Conservation (phyloP, 345 rosid genomes). For the Geranium brycei region DNA sequence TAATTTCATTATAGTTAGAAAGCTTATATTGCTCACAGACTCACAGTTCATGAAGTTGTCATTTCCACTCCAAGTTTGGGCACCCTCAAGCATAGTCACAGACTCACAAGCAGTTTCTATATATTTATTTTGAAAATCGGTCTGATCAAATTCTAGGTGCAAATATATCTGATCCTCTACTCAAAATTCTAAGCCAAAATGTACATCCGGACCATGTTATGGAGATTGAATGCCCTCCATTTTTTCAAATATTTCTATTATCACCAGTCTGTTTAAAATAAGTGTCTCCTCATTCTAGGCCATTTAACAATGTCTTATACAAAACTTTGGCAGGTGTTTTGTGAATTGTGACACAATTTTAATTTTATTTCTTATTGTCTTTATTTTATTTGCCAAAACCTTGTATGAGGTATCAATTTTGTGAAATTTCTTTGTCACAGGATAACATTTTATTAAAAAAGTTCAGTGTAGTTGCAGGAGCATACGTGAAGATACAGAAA, state of each 20-base stretch:
- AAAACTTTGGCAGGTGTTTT: too few relatives aligned
- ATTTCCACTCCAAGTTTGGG: neutral
- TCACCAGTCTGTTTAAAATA: too few relatives aligned
- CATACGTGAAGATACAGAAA: constrained; percentile 41
- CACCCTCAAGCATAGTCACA: neutral
- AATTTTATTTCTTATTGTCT: neutral
- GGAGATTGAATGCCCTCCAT: too few relatives aligned
- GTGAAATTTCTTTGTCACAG: constrained; percentile 1
- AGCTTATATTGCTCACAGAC: neutral
- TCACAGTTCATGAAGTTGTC: neutral
- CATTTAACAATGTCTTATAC: too few relatives aligned
- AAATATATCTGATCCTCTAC: too few relatives aligned
- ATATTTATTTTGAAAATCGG: too few relatives aligned
- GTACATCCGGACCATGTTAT: too few relatives aligned
- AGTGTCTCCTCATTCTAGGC: neutral
- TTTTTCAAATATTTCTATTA: too few relatives aligned
- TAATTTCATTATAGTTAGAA: neutral
- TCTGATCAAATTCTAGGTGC: too few relatives aligned
- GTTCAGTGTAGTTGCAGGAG: constrained; percentile 25
- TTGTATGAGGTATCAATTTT: neutral
- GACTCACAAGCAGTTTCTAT: neutral
- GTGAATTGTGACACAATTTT: too few relatives aligned
- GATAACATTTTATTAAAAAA: constrained; percentile 6
- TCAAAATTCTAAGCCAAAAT: neutral
- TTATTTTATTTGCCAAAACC: neutral